Conservation (phyloP, 2,329 filamentous ascomycete genomes). For the Cercospora zeina region DNA sequence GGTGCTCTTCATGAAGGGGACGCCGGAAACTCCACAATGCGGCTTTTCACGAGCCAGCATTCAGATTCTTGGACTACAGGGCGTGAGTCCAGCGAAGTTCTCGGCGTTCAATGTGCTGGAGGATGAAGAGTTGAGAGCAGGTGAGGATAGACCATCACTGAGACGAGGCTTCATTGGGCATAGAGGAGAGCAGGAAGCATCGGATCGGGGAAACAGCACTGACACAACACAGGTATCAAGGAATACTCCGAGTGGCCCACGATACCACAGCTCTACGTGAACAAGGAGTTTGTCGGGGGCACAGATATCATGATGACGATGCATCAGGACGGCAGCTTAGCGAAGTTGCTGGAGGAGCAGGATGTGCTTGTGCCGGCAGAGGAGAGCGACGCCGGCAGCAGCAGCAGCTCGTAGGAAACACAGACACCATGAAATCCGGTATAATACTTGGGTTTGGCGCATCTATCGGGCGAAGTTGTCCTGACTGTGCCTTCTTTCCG, state of each 20-base stretch:
- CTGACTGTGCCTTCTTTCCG: constrained; percentile 4
- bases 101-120: constrained; percentile 98
- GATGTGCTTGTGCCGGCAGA: constrained; percentile 72
- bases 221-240: constrained; percentile 74
- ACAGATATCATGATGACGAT: constrained; percentile 96
- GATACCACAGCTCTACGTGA: constrained; percentile 92
- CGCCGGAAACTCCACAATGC: constrained; percentile 91
- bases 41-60: constrained; percentile 94
- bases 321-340: constrained; percentile 93
- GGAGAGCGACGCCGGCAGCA: constrained; percentile 42
- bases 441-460: constrained; percentile 12
- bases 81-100: constrained; percentile 92
- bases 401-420: constrained; percentile 21
- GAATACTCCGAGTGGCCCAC: constrained; percentile 99
- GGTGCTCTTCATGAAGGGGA: constrained; percentile 99
- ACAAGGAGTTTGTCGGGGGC: constrained; percentile 95
- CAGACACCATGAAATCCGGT: constrained; percentile 11
- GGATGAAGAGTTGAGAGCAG: constrained; percentile 79
- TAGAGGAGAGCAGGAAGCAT: background rate
- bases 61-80: constrained; percentile 91
- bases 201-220: background rate
- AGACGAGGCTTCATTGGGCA: background rate
- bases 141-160: constrained; percentile 47
- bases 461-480: constrained; percentile 5
- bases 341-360: constrained; percentile 90